These are phyloP conservation scores for Urtica urens DNA, from an alignment of 306 rosid species.

Conservation along the genomic window DNA sequence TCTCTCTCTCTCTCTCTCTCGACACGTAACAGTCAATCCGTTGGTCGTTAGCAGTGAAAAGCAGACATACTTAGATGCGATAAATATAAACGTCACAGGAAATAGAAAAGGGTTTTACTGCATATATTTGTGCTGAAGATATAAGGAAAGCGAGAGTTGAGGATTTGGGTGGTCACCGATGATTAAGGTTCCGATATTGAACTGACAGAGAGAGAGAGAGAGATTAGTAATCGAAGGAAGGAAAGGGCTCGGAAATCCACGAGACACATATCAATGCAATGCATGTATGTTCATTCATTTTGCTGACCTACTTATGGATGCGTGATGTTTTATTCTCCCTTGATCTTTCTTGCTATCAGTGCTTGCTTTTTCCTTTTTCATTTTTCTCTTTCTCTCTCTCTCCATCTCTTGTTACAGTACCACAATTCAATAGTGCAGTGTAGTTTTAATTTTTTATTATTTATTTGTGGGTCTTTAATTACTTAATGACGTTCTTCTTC, in stretches of 20 bases:
- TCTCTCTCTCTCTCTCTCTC: slow-evolving; percentile 8
- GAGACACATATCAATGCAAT: neutral
- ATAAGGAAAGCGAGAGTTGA: too few relatives aligned
- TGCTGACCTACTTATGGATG: slow-evolving; percentile 24
- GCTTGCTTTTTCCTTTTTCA: neutral
- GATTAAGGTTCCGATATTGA: too few relatives aligned
- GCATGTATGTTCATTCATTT: slow-evolving; percentile 13
- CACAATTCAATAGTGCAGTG: neutral
- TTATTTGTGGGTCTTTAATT: slow-evolving; percentile 19
- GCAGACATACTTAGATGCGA: slow-evolving; percentile 22
- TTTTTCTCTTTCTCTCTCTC: neutral
- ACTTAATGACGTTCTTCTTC: slow-evolving; percentile 17
- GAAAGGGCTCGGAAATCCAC: slow-evolving; percentile 45
- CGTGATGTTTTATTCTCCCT: slow-evolving; percentile 11
- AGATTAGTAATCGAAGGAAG: neutral
- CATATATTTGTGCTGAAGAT: too few relatives aligned
- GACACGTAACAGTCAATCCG: slow-evolving; percentile 1
- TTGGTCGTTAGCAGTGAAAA: slow-evolving; percentile 26
- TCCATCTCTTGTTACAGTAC: neutral
- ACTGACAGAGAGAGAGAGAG: too few relatives aligned
- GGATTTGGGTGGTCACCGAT: too few relatives aligned
- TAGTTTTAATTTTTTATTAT: slow-evolving; percentile 13
- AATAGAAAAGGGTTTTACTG: slow-evolving; percentile 26
- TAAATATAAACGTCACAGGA: slow-evolving; percentile 33
- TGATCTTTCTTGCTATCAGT: neutral